Percentiles rank a stretch among this genome's conserved stretches.
Evolutionary conservation across 192 early-diverging fungal genomes (phyloP).

Genomic region (Podila minutissima): DNA sequence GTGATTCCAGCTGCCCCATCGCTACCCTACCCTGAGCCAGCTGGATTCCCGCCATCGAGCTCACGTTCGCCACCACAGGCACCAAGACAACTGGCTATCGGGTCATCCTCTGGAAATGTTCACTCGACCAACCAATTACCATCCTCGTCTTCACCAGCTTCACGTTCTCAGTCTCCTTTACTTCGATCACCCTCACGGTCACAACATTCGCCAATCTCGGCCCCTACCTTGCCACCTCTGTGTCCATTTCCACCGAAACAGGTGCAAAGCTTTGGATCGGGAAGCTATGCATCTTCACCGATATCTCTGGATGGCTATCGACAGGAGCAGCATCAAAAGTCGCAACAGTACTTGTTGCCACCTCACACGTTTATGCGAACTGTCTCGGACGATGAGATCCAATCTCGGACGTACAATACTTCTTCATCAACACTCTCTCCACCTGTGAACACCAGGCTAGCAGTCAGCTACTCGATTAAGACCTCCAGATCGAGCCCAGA

Average conservation of each 20-base stretch:
- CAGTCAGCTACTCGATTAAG: neutral
- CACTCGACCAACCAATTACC: neutral
- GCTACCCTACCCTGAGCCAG: neutral
- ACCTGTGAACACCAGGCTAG: neutral
- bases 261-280: too few species aligned
- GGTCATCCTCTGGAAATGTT: neutral
- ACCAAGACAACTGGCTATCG: neutral
- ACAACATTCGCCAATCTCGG: neutral
- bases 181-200: neutral
- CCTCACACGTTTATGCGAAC: neutral
- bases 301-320: too few species aligned
- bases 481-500: neutral
- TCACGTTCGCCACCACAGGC: conserved; percentile 1
- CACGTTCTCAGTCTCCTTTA: neutral
- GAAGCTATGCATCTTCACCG: too few species aligned
- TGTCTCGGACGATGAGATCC: neutral
- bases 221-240: neutral
- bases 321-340: too few species aligned
- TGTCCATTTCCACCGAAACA: too few species aligned
- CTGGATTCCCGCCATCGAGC: neutral
- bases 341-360: neutral
- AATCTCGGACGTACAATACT: neutral
- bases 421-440: neutral
- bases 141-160: neutral
- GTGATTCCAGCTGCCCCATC: neutral